phyloP scores from a whole-genome alignment of 1,284 basidiomycete species.

The Boletellus dicymbophilus region DNA sequence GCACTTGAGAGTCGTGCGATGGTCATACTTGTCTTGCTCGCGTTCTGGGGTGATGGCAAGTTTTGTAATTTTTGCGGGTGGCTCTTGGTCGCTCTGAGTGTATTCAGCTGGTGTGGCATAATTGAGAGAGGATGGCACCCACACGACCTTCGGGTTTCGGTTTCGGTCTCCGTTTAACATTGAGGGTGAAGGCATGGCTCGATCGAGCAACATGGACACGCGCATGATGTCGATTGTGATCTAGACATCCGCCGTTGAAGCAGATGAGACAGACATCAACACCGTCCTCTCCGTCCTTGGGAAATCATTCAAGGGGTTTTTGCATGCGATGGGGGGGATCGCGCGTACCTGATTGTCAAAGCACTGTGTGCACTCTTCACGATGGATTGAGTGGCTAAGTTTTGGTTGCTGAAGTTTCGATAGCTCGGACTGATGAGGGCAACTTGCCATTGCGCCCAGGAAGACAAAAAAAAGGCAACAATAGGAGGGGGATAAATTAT shows the following conservation, averaged over 20 bases:
- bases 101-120: not conserved
- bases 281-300: constrained; percentile 72
- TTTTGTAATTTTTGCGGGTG: constrained; percentile 85
- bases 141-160: constrained; percentile 68
- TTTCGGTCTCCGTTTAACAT: constrained; percentile 79
- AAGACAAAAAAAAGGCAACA: not conserved
- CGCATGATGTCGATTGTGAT: constrained; percentile 67
- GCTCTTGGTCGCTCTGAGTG: constrained; percentile 60
- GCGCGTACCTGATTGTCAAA: constrained; percentile 86
- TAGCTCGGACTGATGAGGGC: constrained; percentile 25
- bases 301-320: constrained; percentile 2
- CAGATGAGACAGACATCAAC: constrained; percentile 91
- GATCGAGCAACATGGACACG: constrained; percentile 70
- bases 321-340: constrained; percentile 9
- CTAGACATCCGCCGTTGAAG: constrained; percentile 91
- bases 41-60: constrained; percentile 84
- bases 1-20: constrained; percentile 69
- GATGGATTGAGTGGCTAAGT: constrained; percentile 63
- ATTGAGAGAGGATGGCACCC: constrained; percentile 32
- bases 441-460: constrained; percentile 21
- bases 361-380: constrained; percentile 94
- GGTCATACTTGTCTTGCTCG: constrained; percentile 90
- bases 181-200: constrained; percentile 79
- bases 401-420: constrained; percentile 35
- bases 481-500: not conserved